Evolutionary conservation across 2,329 filamentous ascomycete species (phyloP).

Genomic region (Tricladium varicosporioides): DNA sequence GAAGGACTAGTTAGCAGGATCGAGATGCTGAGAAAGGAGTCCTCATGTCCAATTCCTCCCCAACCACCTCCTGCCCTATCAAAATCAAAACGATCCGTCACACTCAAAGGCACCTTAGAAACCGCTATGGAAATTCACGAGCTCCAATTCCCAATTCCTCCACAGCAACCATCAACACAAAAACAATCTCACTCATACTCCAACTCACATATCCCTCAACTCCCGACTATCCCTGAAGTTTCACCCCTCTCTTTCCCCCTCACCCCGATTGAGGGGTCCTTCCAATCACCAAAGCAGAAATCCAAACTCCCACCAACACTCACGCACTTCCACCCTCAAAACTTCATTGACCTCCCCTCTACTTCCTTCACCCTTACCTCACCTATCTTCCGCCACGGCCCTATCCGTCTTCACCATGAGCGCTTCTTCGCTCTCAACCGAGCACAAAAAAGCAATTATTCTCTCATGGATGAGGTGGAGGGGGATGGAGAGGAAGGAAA

Average conservation of each 20-base stretch:
- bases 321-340: neutral
- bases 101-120: neutral
- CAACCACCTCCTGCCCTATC: constrained; percentile 2
- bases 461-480: constrained; percentile 36
- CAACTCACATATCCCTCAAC: constrained; percentile 23
- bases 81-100: neutral
- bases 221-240: constrained; percentile 45
- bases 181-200: constrained; percentile 8
- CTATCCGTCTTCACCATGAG: constrained; percentile 47
- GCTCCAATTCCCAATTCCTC: constrained; percentile 33
- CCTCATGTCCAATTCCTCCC: neutral
- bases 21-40: constrained; percentile 33
- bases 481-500: constrained; percentile 41
- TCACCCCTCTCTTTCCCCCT: constrained; percentile 17
- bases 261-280: neutral
- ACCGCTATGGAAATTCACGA: constrained; percentile 23
- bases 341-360: constrained; percentile 37
- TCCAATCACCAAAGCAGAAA: neutral
- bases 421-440: constrained; percentile 21
- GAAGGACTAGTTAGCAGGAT: constrained; percentile 46
- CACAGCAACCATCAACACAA: constrained; percentile 22
- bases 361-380: constrained; percentile 49
- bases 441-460: too few species aligned
- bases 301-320: neutral
- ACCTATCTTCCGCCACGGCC: constrained; percentile 53